These are phyloP conservation scores for Globisporangium emineosum DNA, from an alignment of 352 stramenopile genomes.

Conservation along the genomic window DNA sequence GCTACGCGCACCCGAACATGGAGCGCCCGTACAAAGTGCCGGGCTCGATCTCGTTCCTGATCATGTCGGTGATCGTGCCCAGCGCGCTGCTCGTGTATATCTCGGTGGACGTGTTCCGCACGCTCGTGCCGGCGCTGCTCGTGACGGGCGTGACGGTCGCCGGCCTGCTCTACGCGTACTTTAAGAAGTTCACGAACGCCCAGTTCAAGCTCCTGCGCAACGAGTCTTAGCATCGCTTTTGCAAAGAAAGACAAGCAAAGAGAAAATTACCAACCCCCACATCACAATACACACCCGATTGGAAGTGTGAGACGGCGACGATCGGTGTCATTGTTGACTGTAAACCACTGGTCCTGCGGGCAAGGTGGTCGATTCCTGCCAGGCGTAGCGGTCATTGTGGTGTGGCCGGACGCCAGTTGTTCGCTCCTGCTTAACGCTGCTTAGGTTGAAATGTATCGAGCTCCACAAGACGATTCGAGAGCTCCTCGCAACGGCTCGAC, in stretches of 20 bases:
- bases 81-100: slow-evolving; percentile 43
- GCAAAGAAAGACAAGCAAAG: neutral
- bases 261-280: neutral
- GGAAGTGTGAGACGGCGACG: no score
- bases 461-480: no score
- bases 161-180: slow-evolving; percentile 37
- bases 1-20: slow-evolving; percentile 43
- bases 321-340: no score
- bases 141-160: slow-evolving; percentile 33
- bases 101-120: slow-evolving; percentile 41
- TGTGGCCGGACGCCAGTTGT: no score
- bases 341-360: no score
- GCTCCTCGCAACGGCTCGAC: no score
- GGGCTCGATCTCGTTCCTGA: slow-evolving; percentile 26
- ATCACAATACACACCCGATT: no score
- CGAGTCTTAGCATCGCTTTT: slow-evolving; percentile 16
- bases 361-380: no score
- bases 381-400: no score
- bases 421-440: no score
- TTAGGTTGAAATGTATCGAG: no score
- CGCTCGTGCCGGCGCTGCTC: slow-evolving; percentile 36
- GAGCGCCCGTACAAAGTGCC: slow-evolving; percentile 43
- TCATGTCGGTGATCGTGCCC: slow-evolving; percentile 30
- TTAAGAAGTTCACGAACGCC: slow-evolving; percentile 38
- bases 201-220: slow-evolving; percentile 29